phyloP scores from a whole-genome alignment of 192 early-diverging fungal genomes.

The Phlyctochytrium arcticum region DNA sequence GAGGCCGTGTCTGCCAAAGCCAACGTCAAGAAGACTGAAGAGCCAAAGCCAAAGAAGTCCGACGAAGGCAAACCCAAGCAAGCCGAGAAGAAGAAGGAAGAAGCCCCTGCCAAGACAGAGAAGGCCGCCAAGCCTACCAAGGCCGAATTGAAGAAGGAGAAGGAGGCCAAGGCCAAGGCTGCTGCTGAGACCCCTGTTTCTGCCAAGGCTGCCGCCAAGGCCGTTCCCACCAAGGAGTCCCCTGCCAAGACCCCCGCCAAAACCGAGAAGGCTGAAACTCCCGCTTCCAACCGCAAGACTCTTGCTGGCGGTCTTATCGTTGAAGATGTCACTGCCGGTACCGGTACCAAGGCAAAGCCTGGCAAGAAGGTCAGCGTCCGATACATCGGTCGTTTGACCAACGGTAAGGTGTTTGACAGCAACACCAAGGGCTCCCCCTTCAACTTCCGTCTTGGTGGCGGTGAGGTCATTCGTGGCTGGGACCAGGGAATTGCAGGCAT shows the following conservation, averaged over 20 bases:
- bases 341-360: conserved; percentile 60
- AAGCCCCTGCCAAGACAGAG: conserved; percentile 16
- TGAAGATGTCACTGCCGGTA: conserved; percentile 70
- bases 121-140: conserved; percentile 42
- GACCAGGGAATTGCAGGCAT: conserved; percentile 83
- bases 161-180: conserved; percentile 25
- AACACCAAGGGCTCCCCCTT: conserved; percentile 90
- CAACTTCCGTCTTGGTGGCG: conserved; percentile 76
- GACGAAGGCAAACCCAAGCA: conserved; percentile 37
- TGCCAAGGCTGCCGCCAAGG: conserved; percentile 34
- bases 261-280: background rate
- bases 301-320: conserved; percentile 75
- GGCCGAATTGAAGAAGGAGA: conserved; percentile 31
- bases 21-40: background rate
- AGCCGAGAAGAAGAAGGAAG: conserved; percentile 29
- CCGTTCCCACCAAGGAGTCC: background rate
- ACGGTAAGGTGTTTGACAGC: conserved; percentile 95
- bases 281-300: conserved; percentile 35
- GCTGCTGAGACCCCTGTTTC: conserved; percentile 12
- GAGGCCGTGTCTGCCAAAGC: background rate
- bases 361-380: conserved; percentile 74
- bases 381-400: conserved; percentile 90
- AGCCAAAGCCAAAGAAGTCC: conserved; percentile 22
- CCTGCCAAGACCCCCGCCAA: background rate
- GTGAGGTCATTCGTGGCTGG: conserved; percentile 97